phyloP scores from a whole-genome alignment of 2,329 filamentous ascomycete genomes.

The Sporothrix globosa region DNA sequence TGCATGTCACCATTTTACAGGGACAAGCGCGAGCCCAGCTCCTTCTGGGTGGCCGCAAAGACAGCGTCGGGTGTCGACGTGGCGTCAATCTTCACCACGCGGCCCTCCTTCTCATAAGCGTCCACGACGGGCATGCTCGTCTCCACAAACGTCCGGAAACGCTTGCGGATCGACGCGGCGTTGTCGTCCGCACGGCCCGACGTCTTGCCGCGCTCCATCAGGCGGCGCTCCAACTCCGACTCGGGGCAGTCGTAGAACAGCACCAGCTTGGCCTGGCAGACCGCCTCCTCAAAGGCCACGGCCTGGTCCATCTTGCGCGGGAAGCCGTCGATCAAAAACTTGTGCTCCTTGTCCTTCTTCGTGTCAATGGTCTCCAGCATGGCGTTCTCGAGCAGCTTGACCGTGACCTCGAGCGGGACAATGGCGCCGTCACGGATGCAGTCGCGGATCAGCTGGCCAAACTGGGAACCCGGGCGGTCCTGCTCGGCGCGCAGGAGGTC shows the following conservation, averaged over 20 bases:
- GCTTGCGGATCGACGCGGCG: conserved; percentile 91
- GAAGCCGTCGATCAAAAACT: conserved; percentile 83
- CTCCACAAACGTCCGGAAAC: conserved; percentile 91
- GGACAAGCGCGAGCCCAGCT: conserved; percentile 56
- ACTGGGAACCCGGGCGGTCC: conserved; percentile 80
- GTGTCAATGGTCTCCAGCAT: conserved; percentile 70
- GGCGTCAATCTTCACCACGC: conserved; percentile 80
- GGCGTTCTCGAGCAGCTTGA: conserved; percentile 89
- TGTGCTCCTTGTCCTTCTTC: conserved; percentile 47
- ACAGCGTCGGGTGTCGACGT: conserved; percentile 67
- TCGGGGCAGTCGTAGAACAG: conserved; percentile 96
- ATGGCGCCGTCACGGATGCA: conserved; percentile 95
- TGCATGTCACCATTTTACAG: conserved; percentile 40
- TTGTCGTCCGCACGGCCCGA: conserved; percentile 93
- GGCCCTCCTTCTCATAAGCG: conserved; percentile 73
- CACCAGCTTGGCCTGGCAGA: conserved; percentile 81
- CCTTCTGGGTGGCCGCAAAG: conserved; percentile 56
- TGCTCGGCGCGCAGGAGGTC: conserved; percentile 95
- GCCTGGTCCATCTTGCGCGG: conserved; percentile 98
- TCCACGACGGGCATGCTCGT: conserved; percentile 97
- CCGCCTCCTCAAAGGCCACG: conserved; percentile 84
- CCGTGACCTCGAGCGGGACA: conserved; percentile 98
- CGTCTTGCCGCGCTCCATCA: conserved; percentile 90
- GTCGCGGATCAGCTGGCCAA: conserved; percentile 87
- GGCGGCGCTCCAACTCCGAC: conserved; percentile 78